Base-by-base conservation (phyloP, 805 yeast species). In the Danielia oregonensis region DNA sequence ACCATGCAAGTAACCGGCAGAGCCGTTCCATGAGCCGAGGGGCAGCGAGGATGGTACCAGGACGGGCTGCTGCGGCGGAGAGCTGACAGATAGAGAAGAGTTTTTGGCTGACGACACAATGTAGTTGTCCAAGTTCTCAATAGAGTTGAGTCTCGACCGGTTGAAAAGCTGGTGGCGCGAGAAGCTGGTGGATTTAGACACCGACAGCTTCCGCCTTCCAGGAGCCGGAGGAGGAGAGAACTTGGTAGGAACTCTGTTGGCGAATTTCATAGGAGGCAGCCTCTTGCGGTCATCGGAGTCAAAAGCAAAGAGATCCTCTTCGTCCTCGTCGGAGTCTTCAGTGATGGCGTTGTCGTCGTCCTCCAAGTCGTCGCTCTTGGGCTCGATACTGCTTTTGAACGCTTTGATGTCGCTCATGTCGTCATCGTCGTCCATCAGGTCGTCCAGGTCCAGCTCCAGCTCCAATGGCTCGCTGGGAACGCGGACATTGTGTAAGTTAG, bases 401-500 rank as follows among this genome's bases (percentile, higher is more conserved):
- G 22, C 26, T 14, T 26, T 15, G 14, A 43, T 47, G 21, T 59
- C 62, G 19, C 54, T 44, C 22, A 48, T 55, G 24, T 55, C 55
- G 22, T 51, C 52, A 7, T 46, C 55, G 23, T 46, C 49, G 6
- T 19, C 22, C 18, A 44, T 59, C 5, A 46, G 52, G 15, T 58
- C 54, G 21, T 45, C 58, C 8, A 54, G 57, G 4, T 53, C 58
- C 16, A 47, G 38, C 37, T 56, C 61, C 42, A 38, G 59, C 39
- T 60, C 68, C 30, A 40, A 24, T 16, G 33, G 21, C 41, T 62
- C 70, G 25, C 53, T 46, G 39, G 82, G 82, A 10, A 75, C 51
- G 39, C 62, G 69, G 16, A 70, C 47, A 43, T 61, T 63, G 53
- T 74, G 79, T 34, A 64, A 52, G 44, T 70, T 76, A 12, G 63